Base-by-base conservation (phyloP, 805 yeast species). In the Spathaspora gorwiae region DNA sequence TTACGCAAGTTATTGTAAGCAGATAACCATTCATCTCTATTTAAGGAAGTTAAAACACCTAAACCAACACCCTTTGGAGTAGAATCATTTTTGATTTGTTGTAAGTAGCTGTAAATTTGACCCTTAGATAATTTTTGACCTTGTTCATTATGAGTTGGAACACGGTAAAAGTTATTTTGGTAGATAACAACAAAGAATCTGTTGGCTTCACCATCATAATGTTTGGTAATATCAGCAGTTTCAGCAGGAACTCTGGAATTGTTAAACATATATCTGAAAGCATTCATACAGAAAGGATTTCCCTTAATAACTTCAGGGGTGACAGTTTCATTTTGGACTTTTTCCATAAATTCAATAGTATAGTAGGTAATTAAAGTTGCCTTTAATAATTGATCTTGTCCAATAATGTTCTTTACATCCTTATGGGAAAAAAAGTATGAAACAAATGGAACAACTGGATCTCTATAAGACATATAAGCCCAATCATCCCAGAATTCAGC, bases 391-490 rank as follows among this genome's bases (percentile, higher is more conserved):
- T 84, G 90, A 58, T 80, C 79, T 49, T 73, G 70, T 44, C 85
- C 87, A 48, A 85, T 72, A 7, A 66, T 64, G 51, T 80, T 76
- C 52, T 58, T 55, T 49, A 84, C 65, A 56, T 87, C 92, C 64
- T 80, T 84, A 70, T 92, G 96, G 44, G 83, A 77, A 68, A 79
- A 92, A 56, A 89, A 94, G 71, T 92, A 92, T 15, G 96, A 86
- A 33, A 89, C 96, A 60, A 83, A 90, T 10, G 98, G 97, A 26
- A 87, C 87, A n/a, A 92, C 87, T 0, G 98, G 96, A 65, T 89
- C 98, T 53, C 94, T 78, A 70, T 89, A 90, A 35, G 85, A 81
- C 72, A 92, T 73, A 67, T 92, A 92, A 15, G 97, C 96, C 54
- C 86, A 87, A 56, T 87, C 85, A 64, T 92, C 96, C 99, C 99